phyloP scores from a whole-genome alignment of 2,329 filamentous ascomycete genomes.

The Laburnicola sp. region DNA sequence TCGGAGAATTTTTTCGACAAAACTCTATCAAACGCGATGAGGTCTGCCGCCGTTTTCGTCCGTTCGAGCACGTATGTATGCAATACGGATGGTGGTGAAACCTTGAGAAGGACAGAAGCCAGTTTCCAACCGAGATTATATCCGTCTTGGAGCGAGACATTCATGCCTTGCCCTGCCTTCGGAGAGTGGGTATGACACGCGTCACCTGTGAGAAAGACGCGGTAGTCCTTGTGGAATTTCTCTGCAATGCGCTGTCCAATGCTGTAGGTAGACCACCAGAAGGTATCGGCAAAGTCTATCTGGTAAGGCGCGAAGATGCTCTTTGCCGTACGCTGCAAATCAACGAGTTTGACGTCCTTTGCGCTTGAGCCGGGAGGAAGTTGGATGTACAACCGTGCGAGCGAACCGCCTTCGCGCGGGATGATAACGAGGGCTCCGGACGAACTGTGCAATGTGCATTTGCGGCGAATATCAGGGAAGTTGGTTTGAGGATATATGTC shows the following conservation, averaged over 20 bases:
- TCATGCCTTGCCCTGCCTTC: conserved; percentile 71
- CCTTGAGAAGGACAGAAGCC: conserved; percentile 47
- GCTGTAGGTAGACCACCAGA: conserved; percentile 73
- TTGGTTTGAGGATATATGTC: conserved; percentile 55
- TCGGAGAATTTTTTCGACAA: conserved; percentile 59
- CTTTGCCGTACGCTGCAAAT: conserved; percentile 57
- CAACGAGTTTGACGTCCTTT: conserved; percentile 56
- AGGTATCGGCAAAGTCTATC: conserved; percentile 61
- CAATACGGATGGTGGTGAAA: conserved; percentile 59
- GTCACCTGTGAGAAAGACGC: conserved; percentile 71
- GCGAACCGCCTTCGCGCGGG: conserved; percentile 57
- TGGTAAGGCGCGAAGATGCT: conserved; percentile 59
- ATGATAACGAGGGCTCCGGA: conserved; percentile 55
- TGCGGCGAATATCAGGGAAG: conserved; percentile 57
- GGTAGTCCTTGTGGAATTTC: conserved; percentile 66
- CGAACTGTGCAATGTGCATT: conserved; percentile 52
- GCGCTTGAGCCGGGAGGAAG: conserved; percentile 55
- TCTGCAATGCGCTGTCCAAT: conserved; percentile 72
- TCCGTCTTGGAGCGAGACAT: conserved; percentile 62
- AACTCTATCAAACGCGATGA: conserved; percentile 64
- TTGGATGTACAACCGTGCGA: conserved; percentile 67
- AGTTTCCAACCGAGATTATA: conserved; percentile 64
- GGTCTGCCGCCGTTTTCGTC: conserved; percentile 48
- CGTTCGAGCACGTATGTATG: conserved; percentile 66
- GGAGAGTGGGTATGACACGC: conserved; percentile 71